Conservation (phyloP, 805 yeast genomes). For the Debaryomyces tyrocola region DNA sequence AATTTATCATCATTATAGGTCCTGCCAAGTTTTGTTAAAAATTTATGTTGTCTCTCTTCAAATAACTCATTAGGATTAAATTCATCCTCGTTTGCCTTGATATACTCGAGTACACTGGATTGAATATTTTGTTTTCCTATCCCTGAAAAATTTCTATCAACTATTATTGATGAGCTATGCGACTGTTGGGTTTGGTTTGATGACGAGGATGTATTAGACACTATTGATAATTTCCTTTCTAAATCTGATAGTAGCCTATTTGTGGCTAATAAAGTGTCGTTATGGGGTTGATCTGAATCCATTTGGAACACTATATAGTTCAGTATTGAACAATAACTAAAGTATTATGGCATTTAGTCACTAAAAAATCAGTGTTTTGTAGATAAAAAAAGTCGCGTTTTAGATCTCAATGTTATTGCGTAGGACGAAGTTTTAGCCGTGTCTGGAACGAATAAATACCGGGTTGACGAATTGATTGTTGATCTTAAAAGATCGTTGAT, state of each 20-base stretch:
- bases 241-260: constrained; percentile 28
- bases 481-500: no score
- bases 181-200: constrained; percentile 19
- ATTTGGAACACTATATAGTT: background rate
- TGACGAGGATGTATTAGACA: constrained; percentile 19
- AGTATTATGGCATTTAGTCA: background rate
- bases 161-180: constrained; percentile 17
- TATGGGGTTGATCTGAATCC: background rate
- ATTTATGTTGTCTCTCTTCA: constrained; percentile 33
- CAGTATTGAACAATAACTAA: background rate
- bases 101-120: constrained; percentile 35
- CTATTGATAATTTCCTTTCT: constrained; percentile 33
- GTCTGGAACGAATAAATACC: background rate
- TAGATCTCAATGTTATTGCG: constrained; percentile 1
- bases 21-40: constrained; percentile 29
- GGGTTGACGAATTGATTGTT: no score
- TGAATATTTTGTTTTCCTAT: constrained; percentile 28
- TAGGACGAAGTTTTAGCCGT: background rate
- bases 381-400: background rate
- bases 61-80: constrained; percentile 38
- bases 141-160: constrained; percentile 16
- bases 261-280: constrained; percentile 11
- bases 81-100: constrained; percentile 22
- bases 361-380: background rate
- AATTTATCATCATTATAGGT: background rate